Percentiles rank a stretch among this genome's conserved stretches.
phyloP scores from a whole-genome alignment of 108 stramenopile species.

The Cylindrotheca fusiformis region DNA sequence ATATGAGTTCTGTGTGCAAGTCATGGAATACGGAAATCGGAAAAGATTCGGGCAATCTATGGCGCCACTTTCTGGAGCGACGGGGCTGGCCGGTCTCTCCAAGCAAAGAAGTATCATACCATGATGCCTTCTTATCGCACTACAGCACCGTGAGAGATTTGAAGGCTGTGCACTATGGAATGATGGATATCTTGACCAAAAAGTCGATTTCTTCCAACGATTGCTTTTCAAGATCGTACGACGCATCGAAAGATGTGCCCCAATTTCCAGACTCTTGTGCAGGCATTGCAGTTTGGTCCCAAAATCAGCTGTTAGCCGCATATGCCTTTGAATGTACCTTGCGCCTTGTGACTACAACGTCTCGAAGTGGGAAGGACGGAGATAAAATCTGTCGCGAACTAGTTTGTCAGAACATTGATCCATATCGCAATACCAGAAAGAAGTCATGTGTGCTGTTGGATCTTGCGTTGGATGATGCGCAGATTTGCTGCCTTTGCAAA shows the following conservation, averaged over 20 bases:
- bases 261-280: slow-evolving; percentile 20
- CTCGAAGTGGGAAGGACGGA: slow-evolving; percentile 9
- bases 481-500: slow-evolving; percentile 40
- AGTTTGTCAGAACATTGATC: slow-evolving; percentile 35
- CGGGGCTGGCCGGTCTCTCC: slow-evolving; percentile 32
- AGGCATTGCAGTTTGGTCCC: slow-evolving; percentile 34
- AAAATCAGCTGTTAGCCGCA: slow-evolving; percentile 32
- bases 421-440: slow-evolving; percentile 38
- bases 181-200: slow-evolving; percentile 18
- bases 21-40: slow-evolving; percentile 54
- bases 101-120: slow-evolving; percentile 12
- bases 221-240: slow-evolving; percentile 30
- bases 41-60: slow-evolving; percentile 40
- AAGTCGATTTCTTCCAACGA: slow-evolving; percentile 23
- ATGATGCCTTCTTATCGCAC: slow-evolving; percentile 30
- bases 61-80: slow-evolving; percentile 42
- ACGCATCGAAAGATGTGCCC: slow-evolving; percentile 22
- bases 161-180: slow-evolving; percentile 17
- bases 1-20: slow-evolving; percentile 30
- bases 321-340: slow-evolving; percentile 45
- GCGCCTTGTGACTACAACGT: slow-evolving; percentile 34
- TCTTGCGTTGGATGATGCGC: slow-evolving; percentile 38
- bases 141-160: slow-evolving; percentile 38
- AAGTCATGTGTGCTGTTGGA: slow-evolving; percentile 29
- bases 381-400: slow-evolving; percentile 32